Conservation (phyloP, 1,139 yeast species). For the Komagataea norvegica region DNA sequence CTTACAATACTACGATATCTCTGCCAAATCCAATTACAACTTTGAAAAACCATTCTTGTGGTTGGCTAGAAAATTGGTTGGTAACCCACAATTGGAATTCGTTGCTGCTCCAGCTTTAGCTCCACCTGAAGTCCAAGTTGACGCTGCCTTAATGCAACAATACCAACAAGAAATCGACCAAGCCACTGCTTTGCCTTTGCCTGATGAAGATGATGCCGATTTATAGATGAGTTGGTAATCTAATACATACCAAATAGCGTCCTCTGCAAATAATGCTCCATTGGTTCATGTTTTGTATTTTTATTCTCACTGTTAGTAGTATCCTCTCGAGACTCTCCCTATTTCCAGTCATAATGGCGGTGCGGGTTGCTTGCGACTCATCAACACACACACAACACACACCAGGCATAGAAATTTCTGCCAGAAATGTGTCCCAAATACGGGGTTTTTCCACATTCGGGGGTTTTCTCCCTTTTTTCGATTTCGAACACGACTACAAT, state of each 20-base stretch:
- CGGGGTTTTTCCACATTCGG: background rate
- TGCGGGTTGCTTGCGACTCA: no score
- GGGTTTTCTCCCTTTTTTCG: background rate
- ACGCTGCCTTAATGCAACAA: slow-evolving; percentile 92
- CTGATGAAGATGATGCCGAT: slow-evolving; percentile 99
- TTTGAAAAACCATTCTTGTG: slow-evolving; percentile 99
- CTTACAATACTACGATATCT: slow-evolving; percentile 98
- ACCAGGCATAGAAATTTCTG: background rate
- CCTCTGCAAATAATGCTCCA: no score
- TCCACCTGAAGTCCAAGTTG: slow-evolving; percentile 99
- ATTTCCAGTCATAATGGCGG: no score
- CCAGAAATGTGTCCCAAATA: background rate
- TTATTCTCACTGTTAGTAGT: no score
- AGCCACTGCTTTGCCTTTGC: slow-evolving; percentile 99
- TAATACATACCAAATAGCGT: background rate
- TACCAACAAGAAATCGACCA: slow-evolving; percentile 99
- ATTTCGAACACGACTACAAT: background rate
- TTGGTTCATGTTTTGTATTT: background rate
- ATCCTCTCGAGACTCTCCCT: no score
- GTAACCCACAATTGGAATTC: slow-evolving; percentile 96
- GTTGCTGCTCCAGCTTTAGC: slow-evolving; percentile 99
- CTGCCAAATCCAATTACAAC: slow-evolving; percentile 99
- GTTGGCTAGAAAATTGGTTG: slow-evolving; percentile 99
- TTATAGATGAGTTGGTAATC: slow-evolving; percentile 45
- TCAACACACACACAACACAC: no score